phyloP scores from a whole-genome alignment of 805 yeast species.

The Cyberlindnera misumaiensis region DNA sequence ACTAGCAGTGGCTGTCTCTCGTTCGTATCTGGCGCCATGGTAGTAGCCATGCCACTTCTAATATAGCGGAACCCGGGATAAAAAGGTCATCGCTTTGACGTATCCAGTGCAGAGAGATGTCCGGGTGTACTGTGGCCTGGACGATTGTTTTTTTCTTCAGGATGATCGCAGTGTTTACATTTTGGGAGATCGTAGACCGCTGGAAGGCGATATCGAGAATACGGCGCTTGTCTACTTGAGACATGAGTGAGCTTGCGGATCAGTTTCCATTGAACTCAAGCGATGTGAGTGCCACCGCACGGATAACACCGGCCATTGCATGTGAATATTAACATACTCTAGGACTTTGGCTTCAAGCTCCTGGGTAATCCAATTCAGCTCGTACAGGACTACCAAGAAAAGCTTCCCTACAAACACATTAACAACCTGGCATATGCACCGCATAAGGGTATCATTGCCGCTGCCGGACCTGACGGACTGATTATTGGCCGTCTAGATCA shows the following conservation, averaged over 20 bases:
- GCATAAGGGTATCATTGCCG: slow-evolving; percentile 27
- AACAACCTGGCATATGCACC: slow-evolving; percentile 34
- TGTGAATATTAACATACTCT: slow-evolving; percentile 8
- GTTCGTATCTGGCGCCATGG: too few relatives aligned
- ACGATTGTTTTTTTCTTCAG: not conserved
- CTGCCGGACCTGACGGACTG: slow-evolving; percentile 30
- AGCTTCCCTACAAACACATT: slow-evolving; percentile 27
- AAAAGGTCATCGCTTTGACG: too few relatives aligned
- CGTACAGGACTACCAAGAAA: slow-evolving; percentile 30
- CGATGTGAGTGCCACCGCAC: slow-evolving; percentile 14
- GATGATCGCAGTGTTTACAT: slow-evolving; percentile 1
- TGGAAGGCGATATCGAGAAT: not conserved
- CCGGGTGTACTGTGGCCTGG: not conserved
- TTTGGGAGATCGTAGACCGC: not conserved
- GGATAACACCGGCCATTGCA: not conserved
- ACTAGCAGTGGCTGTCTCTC: too few relatives aligned
- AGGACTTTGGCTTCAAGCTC: slow-evolving; percentile 39
- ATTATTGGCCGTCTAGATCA: slow-evolving; percentile 29
- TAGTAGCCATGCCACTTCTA: too few relatives aligned
- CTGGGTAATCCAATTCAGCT: slow-evolving; percentile 28
- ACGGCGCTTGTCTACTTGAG: not conserved
- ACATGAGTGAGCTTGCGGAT: slow-evolving; percentile 14
- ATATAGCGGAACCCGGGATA: too few relatives aligned
- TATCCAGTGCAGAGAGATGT: not conserved
- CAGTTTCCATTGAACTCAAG: slow-evolving; percentile 15